Evolutionary conservation across 345 rosid species (phyloP), one percentile per base, ranked within the genome.

Genomic region (Citrus sinensis): DNA sequence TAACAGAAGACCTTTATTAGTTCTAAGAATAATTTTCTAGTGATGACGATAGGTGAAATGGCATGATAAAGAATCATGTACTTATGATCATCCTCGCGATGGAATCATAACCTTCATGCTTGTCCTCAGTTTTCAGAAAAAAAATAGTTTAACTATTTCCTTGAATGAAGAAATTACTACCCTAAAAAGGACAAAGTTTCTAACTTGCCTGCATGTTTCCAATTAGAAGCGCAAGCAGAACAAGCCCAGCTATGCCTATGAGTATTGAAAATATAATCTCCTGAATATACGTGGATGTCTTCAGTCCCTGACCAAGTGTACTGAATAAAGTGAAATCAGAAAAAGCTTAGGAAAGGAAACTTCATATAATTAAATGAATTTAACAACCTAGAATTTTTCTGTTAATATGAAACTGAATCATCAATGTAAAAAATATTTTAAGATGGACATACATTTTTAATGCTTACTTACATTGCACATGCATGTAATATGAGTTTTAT

Each of bases 261-360:
- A 85, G 81, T 73, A 94, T 94, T 51, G 98, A 94, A 86, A 94
- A 92, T 66, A 94, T 79, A 84, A 90, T 85, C 81, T 94, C 98
- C 46, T 87, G 88, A 30, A 93, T 81, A 73, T 88, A 91, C 16
- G 92, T 91, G 81, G 96, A 92, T 71, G 98, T 94, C 80, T 86
- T 85, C n/a, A 92, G 91, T 62, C 98, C 98, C 87, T 91, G 97
- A 62, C 98, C 98, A 61, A 94, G 91, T 71, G 96, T 92, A 71
- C 98, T 92, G 86, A 9, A 61, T 11, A 70, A 75, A 80, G 66
- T 9, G 10, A 77, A 67, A 73, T 59, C 46, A 59, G 37, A 32
- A 54, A 11, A 1, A 40, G 2, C 46, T 81, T 75, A 25, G 51
- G 8, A 37, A 71, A 30, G 30, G 37, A 66, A 60, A 64, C 60